A percentile compares a stretch with the other conserved stretches of the same genome.
phyloP scores from a whole-genome alignment of 805 yeast genomes.

The Lipomyces spencermartinsiae region DNA sequence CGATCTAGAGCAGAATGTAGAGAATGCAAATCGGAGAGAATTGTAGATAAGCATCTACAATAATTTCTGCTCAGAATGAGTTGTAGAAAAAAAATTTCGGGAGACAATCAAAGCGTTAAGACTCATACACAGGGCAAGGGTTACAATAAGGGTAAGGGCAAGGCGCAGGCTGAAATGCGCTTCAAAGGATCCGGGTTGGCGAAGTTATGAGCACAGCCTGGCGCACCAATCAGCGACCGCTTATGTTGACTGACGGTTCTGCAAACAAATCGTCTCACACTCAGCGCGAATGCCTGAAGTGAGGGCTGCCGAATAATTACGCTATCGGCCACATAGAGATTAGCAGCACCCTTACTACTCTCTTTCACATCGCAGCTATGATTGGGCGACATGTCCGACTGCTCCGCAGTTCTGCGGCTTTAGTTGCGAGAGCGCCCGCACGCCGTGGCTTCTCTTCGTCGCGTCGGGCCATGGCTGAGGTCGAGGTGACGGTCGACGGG shows the following conservation, averaged over 20 bases:
- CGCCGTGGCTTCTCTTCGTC: slow-evolving; percentile 48
- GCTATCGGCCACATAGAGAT: not conserved
- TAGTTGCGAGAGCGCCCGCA: not conserved
- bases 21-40: slow-evolving; percentile 24
- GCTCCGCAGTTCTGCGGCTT: slow-evolving; percentile 15
- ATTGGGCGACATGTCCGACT: slow-evolving; percentile 29
- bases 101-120: not conserved
- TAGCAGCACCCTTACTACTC: not conserved
- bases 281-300: not conserved
- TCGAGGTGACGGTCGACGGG: slow-evolving; percentile 67
- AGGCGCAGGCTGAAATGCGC: too few relatives aligned
- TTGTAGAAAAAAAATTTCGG: not conserved
- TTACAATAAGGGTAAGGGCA: not conserved
- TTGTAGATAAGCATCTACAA: slow-evolving; percentile 31
- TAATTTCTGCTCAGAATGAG: slow-evolving; percentile 38
- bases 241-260: not conserved
- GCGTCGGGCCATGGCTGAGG: slow-evolving; percentile 56
- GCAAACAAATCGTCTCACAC: not conserved
- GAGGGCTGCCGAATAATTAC: too few relatives aligned
- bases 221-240: slow-evolving; percentile 10
- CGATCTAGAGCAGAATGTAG: slow-evolving; percentile 40
- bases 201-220: not conserved
- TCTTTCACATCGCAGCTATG: slow-evolving; percentile 16
- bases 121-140: too few relatives aligned
- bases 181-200: too few relatives aligned